Conservation (phyloP, 345 rosid genomes). For the Ceriops zippeliana region DNA sequence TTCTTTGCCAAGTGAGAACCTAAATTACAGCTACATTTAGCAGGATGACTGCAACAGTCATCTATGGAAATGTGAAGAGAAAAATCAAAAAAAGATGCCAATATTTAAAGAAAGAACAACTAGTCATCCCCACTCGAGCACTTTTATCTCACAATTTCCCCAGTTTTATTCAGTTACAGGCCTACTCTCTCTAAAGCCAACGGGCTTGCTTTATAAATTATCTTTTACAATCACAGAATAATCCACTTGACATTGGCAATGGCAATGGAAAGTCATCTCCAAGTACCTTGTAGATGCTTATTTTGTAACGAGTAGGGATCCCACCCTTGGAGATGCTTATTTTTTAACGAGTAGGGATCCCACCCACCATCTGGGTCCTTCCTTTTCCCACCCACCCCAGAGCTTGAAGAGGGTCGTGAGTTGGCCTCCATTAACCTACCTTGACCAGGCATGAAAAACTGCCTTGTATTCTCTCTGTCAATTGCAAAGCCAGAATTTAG, state of each 20-base stretch:
- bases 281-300: conserved; percentile 60
- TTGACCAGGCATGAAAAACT: conserved; percentile 56
- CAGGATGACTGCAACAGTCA: conserved; percentile 38
- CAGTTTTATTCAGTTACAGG: conserved; percentile 42
- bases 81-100: conserved; percentile 20
- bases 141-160: conserved; percentile 36
- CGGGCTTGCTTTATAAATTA: conserved; percentile 25
- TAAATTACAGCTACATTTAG: conserved; percentile 41
- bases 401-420: conserved; percentile 56
- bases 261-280: conserved; percentile 41
- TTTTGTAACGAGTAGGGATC: conserved; percentile 30
- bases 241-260: conserved; percentile 14
- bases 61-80: conserved; percentile 33
- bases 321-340: too few relatives aligned
- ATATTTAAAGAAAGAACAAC: conserved; percentile 34
- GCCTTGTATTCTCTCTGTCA: conserved; percentile 65
- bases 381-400: conserved; percentile 65
- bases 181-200: conserved; percentile 32
- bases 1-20: conserved; percentile 34
- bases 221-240: conserved; percentile 22
- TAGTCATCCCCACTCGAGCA: conserved; percentile 27
- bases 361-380: conserved; percentile 82
- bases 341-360: conserved; percentile 44
- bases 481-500: conserved; percentile 58
- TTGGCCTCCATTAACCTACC: conserved; percentile 43